Conservation (phyloP, 2,329 filamentous ascomycete species). For the Alternaria triticina region DNA sequence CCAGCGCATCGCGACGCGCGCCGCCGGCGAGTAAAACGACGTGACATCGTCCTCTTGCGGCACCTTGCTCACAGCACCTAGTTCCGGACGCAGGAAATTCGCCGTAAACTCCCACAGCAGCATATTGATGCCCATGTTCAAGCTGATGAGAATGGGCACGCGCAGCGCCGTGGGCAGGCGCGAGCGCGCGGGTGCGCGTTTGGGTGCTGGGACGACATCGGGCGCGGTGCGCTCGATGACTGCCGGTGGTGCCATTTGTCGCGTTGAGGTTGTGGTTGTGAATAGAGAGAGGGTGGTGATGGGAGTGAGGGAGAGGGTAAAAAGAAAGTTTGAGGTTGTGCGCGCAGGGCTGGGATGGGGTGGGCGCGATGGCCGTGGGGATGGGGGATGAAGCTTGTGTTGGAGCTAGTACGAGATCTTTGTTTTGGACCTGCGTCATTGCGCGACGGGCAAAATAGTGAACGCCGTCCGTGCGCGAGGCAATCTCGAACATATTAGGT, state of each 20-base stretch:
- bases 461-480: not conserved
- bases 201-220: constrained; percentile 29
- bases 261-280: not conserved
- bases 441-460: not conserved
- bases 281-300: not conserved
- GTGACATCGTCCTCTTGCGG: constrained; percentile 62
- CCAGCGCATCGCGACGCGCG: constrained; percentile 63
- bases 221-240: constrained; percentile 38
- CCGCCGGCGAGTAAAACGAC: constrained; percentile 59
- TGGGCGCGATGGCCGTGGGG: constrained; percentile 23
- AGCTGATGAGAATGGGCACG: constrained; percentile 54
- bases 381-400: not conserved
- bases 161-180: constrained; percentile 47
- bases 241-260: constrained; percentile 34
- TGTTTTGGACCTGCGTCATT: constrained; percentile 12
- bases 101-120: constrained; percentile 68
- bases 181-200: constrained; percentile 31
- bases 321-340: constrained; percentile 1
- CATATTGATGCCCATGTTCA: constrained; percentile 67
- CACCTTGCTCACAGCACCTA: constrained; percentile 70
- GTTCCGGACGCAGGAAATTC: constrained; percentile 67
- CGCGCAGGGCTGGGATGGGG: constrained; percentile 7
- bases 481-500: not conserved
- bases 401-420: constrained; percentile 1
- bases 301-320: not conserved